Evolutionary conservation across 306 rosid species (phyloP), one percentile per base, ranked within the genome.

Genomic region (Citrullus colocynthis): DNA sequence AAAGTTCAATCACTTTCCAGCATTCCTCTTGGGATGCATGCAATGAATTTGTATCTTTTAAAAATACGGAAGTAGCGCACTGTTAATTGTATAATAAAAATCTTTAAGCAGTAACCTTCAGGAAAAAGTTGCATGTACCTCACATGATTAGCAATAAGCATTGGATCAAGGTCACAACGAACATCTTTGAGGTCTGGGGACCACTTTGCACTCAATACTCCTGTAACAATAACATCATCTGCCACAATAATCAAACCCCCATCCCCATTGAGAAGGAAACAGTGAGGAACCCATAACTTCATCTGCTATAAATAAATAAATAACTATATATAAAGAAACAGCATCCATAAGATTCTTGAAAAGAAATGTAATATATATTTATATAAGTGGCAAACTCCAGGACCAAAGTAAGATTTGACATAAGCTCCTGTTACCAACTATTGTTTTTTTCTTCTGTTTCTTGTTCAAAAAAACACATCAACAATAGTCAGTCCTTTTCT

Each of bases 181-280:
- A 94, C 98, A 81, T 90, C 97, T 87, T 92, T 94, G 79, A 94
- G 81, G 79, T 91, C 98, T 63, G 97, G 90, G 71, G 98, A 89
- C 98, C 98, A 94, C 85, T 82, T 94, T 74, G 98, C 97, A 51
- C 95, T 94, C 84, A 94, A 85, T 72, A 91, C 81, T 39, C 98
- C 98, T 9, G 97, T 86, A 82, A 89, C 91, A n/a, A 91, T 84
- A 37, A 92, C 88, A 82, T 90, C 97, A 80, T 90, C 96, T 94
- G 95, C 28, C 52, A 59, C 80, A 60, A 60, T 24, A 44, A 41
- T 59, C 70, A 56, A 42, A 42, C 51, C 49, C 62, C 78, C 78
- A 28, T 58, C 51, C 78, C 78, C 78, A 75, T 56, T 39, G 52
- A n/a, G 9, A 76, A 56, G 39, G 12, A 76, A 76, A 57, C 28